These are phyloP conservation scores for Colletotrichum paranaense DNA, from an alignment of 2,329 filamentous ascomycete species.

Conservation along the genomic window DNA sequence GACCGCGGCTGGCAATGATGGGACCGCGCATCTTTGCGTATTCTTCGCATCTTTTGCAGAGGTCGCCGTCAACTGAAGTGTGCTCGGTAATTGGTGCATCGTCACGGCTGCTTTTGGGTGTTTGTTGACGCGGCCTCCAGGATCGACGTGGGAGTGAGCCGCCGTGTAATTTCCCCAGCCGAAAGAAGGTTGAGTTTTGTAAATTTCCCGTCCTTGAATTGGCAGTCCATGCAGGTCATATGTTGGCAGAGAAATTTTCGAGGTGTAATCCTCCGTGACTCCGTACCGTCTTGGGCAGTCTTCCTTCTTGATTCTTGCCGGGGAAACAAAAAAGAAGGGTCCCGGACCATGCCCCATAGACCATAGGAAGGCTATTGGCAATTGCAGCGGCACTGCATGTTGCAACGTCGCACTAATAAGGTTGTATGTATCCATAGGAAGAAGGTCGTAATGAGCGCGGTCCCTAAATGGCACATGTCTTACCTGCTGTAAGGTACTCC, in stretches of 20 bases:
- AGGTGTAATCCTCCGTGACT: not conserved
- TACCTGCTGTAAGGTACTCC: not conserved
- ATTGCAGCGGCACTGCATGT: slow-evolving; percentile 4
- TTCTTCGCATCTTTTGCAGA: not conserved
- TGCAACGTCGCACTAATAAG: slow-evolving; percentile 27
- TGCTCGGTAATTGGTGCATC: slow-evolving; percentile 1
- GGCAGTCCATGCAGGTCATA: slow-evolving; percentile 7
- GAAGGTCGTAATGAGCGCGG: slow-evolving; percentile 17
- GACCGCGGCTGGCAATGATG: not conserved
- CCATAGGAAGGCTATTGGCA: not conserved
- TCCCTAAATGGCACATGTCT: slow-evolving; percentile 5
- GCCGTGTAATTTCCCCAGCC: slow-evolving; percentile 29
- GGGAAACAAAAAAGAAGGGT: slow-evolving; percentile 25
- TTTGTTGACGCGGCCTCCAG: slow-evolving; percentile 6
- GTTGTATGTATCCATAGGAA: slow-evolving; percentile 18
- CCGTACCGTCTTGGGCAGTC: not conserved
- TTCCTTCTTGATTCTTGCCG: not conserved
- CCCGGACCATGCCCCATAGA: slow-evolving; percentile 6
- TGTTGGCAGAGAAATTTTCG: slow-evolving; percentile 17
- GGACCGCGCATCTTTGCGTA: not conserved
- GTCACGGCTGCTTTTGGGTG: not conserved
- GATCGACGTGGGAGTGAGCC: slow-evolving; percentile 24
- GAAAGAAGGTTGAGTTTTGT: slow-evolving; percentile 28
- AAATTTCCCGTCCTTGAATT: slow-evolving; percentile 25
- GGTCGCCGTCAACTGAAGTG: not conserved